A percentile compares a stretch with the other conserved stretches of the same genome.
These are phyloP conservation scores for Dothiorella sarmentorum DNA, from an alignment of 2,329 filamentous ascomycete genomes.

Conservation along the genomic window DNA sequence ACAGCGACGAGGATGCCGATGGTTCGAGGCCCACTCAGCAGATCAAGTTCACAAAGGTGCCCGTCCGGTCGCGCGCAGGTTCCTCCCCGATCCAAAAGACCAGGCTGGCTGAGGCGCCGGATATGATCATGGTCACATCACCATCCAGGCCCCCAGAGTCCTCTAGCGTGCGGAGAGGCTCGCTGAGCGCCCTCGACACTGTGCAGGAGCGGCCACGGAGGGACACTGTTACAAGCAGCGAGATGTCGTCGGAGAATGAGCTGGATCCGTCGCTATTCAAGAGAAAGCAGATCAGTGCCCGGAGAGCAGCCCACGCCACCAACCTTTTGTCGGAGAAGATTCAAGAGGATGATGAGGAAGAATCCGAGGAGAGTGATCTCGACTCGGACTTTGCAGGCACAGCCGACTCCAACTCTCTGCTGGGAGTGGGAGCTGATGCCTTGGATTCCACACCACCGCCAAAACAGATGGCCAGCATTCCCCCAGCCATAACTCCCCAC, in stretches of 20 bases:
- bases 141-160: slow-evolving; percentile 48
- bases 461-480: slow-evolving; percentile 38
- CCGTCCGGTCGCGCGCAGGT: slow-evolving; percentile 76
- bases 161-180: slow-evolving; percentile 57
- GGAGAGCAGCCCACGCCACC: slow-evolving; percentile 54
- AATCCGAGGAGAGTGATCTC: slow-evolving; percentile 38
- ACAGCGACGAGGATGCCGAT: slow-evolving; percentile 75
- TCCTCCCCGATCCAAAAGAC: slow-evolving; percentile 79
- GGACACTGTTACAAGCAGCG: slow-evolving; percentile 77
- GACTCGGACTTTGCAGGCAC: slow-evolving; percentile 40
- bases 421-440: slow-evolving; percentile 61
- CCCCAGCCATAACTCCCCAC: slow-evolving; percentile 40
- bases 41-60: slow-evolving; percentile 96
- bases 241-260: slow-evolving; percentile 80
- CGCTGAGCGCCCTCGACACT: slow-evolving; percentile 66
- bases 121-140: slow-evolving; percentile 55
- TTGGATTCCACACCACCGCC: slow-evolving; percentile 53
- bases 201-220: slow-evolving; percentile 66
- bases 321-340: slow-evolving; percentile 49
- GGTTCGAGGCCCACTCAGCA: slow-evolving; percentile 65
- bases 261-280: slow-evolving; percentile 65
- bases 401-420: slow-evolving; percentile 65
- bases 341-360: slow-evolving; percentile 46
- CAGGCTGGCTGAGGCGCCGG: slow-evolving; percentile 49
- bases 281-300: slow-evolving; percentile 59